Conservation (phyloP, 495 filamentous ascomycete species). For the Penicillium mononematosum region DNA sequence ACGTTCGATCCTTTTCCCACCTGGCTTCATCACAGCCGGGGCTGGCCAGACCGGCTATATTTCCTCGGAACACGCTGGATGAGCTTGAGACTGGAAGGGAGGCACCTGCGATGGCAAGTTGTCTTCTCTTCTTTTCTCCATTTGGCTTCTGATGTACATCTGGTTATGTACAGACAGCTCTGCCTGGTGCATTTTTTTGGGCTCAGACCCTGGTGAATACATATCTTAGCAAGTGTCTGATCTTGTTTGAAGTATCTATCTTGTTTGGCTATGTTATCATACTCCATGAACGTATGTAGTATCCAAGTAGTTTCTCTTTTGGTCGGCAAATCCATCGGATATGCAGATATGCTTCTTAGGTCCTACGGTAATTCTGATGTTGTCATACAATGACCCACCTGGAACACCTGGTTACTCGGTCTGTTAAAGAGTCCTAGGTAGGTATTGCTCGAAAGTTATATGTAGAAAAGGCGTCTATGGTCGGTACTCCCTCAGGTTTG, state of each 20-base stretch:
- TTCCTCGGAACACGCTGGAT: background rate
- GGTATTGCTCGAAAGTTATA: background rate
- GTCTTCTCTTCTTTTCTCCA: background rate
- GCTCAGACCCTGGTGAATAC: slow-evolving; percentile 2
- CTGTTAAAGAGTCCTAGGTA: background rate
- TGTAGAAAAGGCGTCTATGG: background rate
- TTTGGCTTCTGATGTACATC: slow-evolving; percentile 12
- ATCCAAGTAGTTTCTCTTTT: background rate
- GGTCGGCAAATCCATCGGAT: background rate
- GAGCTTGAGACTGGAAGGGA: background rate
- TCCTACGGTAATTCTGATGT: background rate
- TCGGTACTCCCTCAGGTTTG: background rate
- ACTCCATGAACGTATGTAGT: background rate
- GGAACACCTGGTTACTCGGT: background rate
- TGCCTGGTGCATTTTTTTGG: background rate
- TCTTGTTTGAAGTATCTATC: slow-evolving; percentile 2
- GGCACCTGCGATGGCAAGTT: background rate
- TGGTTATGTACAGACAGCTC: slow-evolving; percentile 11
- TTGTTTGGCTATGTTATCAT: slow-evolving; percentile 13
- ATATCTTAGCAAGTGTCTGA: slow-evolving; percentile 4
- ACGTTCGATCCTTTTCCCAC: slow-evolving; percentile 8
- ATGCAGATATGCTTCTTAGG: background rate
- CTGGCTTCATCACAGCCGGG: background rate
- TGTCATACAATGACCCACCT: background rate
- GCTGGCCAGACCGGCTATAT: slow-evolving; percentile 1